Base-by-base conservation (phyloP, 805 yeast species). In the Groenewaldozyma salmanticensis region DNA sequence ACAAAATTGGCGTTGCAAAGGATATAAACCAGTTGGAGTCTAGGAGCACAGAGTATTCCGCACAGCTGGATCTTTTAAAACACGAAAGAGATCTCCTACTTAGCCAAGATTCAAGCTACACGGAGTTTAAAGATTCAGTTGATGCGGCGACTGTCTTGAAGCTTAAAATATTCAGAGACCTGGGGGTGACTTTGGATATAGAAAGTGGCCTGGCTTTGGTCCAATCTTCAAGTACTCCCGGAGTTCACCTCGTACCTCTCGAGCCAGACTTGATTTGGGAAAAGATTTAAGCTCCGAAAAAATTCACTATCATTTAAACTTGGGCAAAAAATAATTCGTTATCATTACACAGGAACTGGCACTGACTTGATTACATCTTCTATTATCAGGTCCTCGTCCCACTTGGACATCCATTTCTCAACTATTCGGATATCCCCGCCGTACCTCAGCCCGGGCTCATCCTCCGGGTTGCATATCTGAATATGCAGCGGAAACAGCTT, bases 181-280 rank as follows among this genome's bases (percentile, higher is more conserved):
- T 54, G 42, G 59, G 59, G 5, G 38, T 54, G 16, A 21, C 47
- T 1, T 42, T 55, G 5, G 46, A 49, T 17, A 43, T 38, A 4
- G 45, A 41, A 7, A 41, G 33, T 20, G 17, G 21, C 18, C 48
- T 44, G 29, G 53, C 49, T 22, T 44, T 54, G 33, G 45, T 54
- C 19, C 46, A 48, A 24, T 45, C 53, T 4, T 36, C 48, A 15
- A 27, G 37, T 0, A 37, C 50, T 5, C 43, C 45, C 15, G 43
- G 42, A 6, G 46, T 53, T 9, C 44, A 55, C 17, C 45, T 51
- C n/a, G 36, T 54, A 18, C 36, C 46, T 19, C 44, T 52, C 18
- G 56, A 69, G 34, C 79, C 77, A 44, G 79, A 70, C 52, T 83
- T 81, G 57, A 71, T 81, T 24, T 84, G 95, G 95, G 92, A 82